Conservation (phyloP, 2,329 filamentous ascomycete genomes). For the Aspergillus ibericus region DNA sequence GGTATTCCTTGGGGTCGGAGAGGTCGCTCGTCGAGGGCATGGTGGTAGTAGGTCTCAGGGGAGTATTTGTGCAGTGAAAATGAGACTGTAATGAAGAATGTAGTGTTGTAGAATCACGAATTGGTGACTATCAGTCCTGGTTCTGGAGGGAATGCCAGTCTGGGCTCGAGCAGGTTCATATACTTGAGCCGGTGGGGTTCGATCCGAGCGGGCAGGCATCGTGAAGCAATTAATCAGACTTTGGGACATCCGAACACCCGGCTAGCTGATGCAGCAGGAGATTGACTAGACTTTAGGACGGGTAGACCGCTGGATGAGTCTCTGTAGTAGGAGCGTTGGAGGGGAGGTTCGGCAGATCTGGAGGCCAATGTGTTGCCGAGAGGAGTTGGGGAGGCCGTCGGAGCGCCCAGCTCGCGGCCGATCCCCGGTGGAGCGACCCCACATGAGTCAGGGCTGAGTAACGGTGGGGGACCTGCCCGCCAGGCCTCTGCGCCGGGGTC, state of each 20-base stretch:
- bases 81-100: background rate
- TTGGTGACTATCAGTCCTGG: background rate
- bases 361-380: constrained; percentile 25
- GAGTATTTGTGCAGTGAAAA: background rate
- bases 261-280: background rate
- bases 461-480: constrained; percentile 18
- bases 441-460: constrained; percentile 37
- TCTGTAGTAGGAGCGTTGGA: background rate
- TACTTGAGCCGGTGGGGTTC: constrained; percentile 13
- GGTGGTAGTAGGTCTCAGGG: constrained; percentile 2
- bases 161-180: constrained; percentile 6
- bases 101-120: background rate
- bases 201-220: background rate
- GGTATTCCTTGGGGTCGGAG: constrained; percentile 44
- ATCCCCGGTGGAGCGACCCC: constrained; percentile 23
- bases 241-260: background rate
- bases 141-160: background rate
- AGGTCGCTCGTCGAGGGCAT: constrained; percentile 29
- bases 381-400: background rate
- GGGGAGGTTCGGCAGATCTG: constrained; percentile 27
- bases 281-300: background rate
- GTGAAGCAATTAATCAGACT: constrained; percentile 3
- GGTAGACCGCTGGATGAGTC: background rate
- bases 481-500: background rate
- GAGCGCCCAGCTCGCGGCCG: too few species aligned